Conservation (phyloP, 2,329 filamentous ascomycete species). For the Neofusicoccum kwambonambiense region DNA sequence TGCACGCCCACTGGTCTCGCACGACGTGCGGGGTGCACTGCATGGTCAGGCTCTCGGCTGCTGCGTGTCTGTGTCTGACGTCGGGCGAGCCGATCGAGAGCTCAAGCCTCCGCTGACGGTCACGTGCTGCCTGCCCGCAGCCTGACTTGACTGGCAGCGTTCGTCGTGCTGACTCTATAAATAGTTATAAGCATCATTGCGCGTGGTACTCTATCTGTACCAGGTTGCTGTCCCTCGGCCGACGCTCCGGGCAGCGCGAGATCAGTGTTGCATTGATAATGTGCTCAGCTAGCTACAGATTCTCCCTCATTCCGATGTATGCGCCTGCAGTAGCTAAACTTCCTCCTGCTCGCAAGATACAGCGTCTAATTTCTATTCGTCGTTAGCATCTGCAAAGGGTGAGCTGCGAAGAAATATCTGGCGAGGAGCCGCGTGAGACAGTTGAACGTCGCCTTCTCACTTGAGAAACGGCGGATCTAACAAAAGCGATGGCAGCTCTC, state of each 20-base stretch:
- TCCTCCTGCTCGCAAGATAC: neutral
- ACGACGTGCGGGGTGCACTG: neutral
- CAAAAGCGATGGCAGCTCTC: neutral
- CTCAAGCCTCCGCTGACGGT: neutral
- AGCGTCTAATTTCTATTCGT: neutral
- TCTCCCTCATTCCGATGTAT: neutral
- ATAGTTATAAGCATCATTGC: neutral
- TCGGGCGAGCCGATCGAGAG: neutral
- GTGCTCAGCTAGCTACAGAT: neutral
- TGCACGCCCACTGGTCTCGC: neutral
- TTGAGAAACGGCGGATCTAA: neutral
- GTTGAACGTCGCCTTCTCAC: neutral
- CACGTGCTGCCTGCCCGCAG: neutral
- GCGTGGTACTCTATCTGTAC: neutral
- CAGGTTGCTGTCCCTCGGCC: neutral
- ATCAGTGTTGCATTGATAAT: neutral
- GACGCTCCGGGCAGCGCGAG: neutral
- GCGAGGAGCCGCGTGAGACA: neutral
- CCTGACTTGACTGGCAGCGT: neutral
- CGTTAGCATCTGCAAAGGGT: neutral
- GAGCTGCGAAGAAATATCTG: neutral
- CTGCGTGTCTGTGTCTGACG: neutral
- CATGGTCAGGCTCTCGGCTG: neutral
- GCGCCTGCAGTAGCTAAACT: neutral
- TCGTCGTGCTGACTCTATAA: neutral